Conservation (phyloP, 805 yeast species). For the Metschnikowia kunwiensis region DNA sequence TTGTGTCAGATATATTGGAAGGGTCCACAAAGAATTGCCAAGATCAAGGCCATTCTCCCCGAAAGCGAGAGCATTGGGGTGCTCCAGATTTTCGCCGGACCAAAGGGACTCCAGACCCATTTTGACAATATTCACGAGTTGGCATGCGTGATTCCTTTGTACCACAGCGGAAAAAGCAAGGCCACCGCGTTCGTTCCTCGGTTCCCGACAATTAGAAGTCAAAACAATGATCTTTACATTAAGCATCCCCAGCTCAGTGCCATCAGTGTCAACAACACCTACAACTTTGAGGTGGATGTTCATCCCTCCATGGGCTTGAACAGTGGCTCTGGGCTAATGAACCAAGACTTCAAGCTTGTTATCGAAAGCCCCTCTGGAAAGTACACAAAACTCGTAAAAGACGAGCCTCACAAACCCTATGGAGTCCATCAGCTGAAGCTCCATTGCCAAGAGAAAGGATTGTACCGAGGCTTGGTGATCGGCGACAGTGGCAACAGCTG, state of each 20-base stretch:
- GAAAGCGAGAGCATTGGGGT: conserved; percentile 65
- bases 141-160: conserved; percentile 69
- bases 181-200: conserved; percentile 67
- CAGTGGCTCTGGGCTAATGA: conserved; percentile 31
- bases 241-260: conserved; percentile 77
- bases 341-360: conserved; percentile 54
- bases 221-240: conserved; percentile 73
- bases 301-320: conserved; percentile 54
- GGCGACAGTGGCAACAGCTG: conserved; percentile 76
- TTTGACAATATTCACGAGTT: conserved; percentile 62
- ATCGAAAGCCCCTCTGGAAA: conserved; percentile 85
- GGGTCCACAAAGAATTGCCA: conserved; percentile 59
- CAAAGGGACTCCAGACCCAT: conserved; percentile 55
- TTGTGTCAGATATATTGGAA: conserved; percentile 79
- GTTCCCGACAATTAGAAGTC: conserved; percentile 67
- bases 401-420: conserved; percentile 44
- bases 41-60: conserved; percentile 80
- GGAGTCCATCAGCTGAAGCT: conserved; percentile 62
- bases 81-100: conserved; percentile 70
- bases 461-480: conserved; percentile 79
- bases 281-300: conserved; percentile 62
- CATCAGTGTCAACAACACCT: conserved; percentile 54
- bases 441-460: conserved; percentile 67
- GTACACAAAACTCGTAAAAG: conserved; percentile 54
- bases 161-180: conserved; percentile 64